Evolutionary conservation across 2,329 filamentous ascomycete species (phyloP), one percentile per base, ranked within the genome.

Genomic region (Acephala macrosclerotiorum): DNA sequence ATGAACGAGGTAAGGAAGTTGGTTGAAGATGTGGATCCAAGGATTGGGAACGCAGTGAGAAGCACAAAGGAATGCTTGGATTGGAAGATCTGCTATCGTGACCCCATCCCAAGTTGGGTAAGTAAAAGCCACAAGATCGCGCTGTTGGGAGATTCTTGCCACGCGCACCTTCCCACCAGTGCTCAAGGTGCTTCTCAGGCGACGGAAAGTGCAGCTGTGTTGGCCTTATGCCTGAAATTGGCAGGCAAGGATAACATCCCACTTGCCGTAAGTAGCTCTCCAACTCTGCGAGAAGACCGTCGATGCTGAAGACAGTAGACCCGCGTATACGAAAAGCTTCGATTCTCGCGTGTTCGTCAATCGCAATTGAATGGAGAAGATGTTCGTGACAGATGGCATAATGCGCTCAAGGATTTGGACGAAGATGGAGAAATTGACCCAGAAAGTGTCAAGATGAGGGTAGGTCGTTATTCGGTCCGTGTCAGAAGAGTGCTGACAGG

Each of bases 71-170:
- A 75, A 2, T 81, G 82, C 25, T 78, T 86, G 1, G 83, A 85
- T 70, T 87, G 83, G 83, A 85, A 85, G 69, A 81, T 86, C 26
- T 83, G 83, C 53, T 85, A 84, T 66, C 79, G 84, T 47, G 82
- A 85, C 69, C 84, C 84, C 0, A 76, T 84, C 11, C 80, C 83
- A 0, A 82, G 79, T 0, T 87, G 84, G 85, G 79, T 85, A 0
- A 83, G 81, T 0, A 75, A 76, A n/a, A 81, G 81, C 62, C 81
- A 83, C 42, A 78, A 80, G 49, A 84, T 85, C 60, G 82, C 80
- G 1, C 75, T 86, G 33, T 75, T 86, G 0, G 85, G 85, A 1
- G 85, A 87, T 69, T 82, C 82, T 55, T 85, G 84, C 59, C 84
- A 87, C 70, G 80, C 84, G 0, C 85, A 86, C 71, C 72, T 87